These are phyloP conservation scores for Licmophora abbreviata DNA, from an alignment of 108 stramenopile species.

Conservation along the genomic window DNA sequence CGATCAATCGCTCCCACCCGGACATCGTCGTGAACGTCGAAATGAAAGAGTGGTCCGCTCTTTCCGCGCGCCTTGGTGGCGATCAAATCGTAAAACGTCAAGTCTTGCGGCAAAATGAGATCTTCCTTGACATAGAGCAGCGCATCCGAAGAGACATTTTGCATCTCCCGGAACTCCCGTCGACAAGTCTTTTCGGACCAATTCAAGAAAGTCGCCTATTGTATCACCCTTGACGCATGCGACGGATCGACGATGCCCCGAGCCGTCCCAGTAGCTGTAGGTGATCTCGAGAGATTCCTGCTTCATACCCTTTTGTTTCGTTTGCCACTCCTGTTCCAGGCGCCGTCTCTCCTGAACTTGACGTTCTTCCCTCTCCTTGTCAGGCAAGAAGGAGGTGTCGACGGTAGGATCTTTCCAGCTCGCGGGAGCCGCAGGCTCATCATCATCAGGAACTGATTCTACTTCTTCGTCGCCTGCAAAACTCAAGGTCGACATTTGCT, in stretches of 20 bases:
- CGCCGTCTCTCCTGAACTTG: slow-evolving; percentile 42
- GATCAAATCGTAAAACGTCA: slow-evolving; percentile 96
- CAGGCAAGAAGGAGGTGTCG: slow-evolving; percentile 90
- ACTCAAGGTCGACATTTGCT: slow-evolving; percentile 52
- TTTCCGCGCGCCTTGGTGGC: slow-evolving; percentile 93
- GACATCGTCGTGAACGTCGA: slow-evolving; percentile 96
- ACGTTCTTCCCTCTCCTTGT: slow-evolving; percentile 74
- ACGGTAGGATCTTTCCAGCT: slow-evolving; percentile 86
- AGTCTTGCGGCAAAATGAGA: slow-evolving; percentile 92
- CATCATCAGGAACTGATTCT: slow-evolving; percentile 19
- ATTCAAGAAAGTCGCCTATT: slow-evolving; percentile 83
- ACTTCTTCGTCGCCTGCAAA: slow-evolving; percentile 62
- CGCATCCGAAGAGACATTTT: slow-evolving; percentile 64
- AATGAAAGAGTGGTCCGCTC: slow-evolving; percentile 94
- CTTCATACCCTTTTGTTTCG: slow-evolving; percentile 69
- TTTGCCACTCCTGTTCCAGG: slow-evolving; percentile 78
- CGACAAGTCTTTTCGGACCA: slow-evolving; percentile 69
- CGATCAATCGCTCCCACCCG: slow-evolving; percentile 76
- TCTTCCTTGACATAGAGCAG: slow-evolving; percentile 98
- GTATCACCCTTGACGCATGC: slow-evolving; percentile 79
- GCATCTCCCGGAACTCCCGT: slow-evolving; percentile 81
- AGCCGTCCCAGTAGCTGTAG: slow-evolving; percentile 97
- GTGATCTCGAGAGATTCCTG: slow-evolving; percentile 83
- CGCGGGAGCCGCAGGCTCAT: background rate
- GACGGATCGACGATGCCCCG: slow-evolving; percentile 84